A percentile compares a stretch with the other conserved stretches of the same genome.
Evolutionary conservation across 139 green algal species (phyloP).

Genomic region (Pleodorina starrii): DNA sequence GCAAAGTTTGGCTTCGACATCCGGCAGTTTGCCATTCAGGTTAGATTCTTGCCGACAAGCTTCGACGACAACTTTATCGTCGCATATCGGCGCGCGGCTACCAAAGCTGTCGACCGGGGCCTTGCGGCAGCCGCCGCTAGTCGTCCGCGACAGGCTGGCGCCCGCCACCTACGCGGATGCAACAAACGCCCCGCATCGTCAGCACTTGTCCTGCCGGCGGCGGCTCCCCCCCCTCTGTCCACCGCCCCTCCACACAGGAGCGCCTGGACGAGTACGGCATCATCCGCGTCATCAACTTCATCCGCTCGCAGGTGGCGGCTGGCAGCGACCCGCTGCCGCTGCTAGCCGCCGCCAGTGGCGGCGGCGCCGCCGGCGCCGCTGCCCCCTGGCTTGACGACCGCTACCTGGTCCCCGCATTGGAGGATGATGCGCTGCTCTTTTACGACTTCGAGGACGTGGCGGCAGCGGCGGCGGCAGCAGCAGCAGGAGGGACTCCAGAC

Average conservation of each 20-base stretch:
- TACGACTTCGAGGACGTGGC: conserved; percentile 80
- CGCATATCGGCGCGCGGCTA: too few relatives aligned
- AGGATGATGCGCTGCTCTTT: conserved; percentile 85
- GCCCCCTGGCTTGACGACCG: conserved; percentile 73
- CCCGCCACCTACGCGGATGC: too few relatives aligned
- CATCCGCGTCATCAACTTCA: conserved; percentile 90
- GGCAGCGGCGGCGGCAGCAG: not conserved
- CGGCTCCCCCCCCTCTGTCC: not conserved
- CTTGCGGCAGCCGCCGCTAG: too few relatives aligned
- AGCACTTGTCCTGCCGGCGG: too few relatives aligned
- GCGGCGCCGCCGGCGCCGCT: not conserved
- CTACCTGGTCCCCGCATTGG: conserved; percentile 76
- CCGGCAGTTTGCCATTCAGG: conserved; percentile 57
- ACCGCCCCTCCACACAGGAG: not conserved
- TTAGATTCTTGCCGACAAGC: conserved; percentile 16
- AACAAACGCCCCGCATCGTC: too few relatives aligned
- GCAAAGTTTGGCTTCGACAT: conserved; percentile 72
- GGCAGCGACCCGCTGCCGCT: conserved; percentile 66
- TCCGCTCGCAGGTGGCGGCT: conserved; percentile 67
- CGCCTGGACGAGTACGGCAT: conserved; percentile 84
- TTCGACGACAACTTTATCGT: too few relatives aligned
- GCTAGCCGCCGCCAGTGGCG: conserved; percentile 40
- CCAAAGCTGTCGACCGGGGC: too few relatives aligned
- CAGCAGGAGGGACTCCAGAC: not conserved
- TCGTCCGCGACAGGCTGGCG: too few relatives aligned